Base-by-base conservation (phyloP, 306 rosid genomes). In the Cucumis sativus region DNA sequence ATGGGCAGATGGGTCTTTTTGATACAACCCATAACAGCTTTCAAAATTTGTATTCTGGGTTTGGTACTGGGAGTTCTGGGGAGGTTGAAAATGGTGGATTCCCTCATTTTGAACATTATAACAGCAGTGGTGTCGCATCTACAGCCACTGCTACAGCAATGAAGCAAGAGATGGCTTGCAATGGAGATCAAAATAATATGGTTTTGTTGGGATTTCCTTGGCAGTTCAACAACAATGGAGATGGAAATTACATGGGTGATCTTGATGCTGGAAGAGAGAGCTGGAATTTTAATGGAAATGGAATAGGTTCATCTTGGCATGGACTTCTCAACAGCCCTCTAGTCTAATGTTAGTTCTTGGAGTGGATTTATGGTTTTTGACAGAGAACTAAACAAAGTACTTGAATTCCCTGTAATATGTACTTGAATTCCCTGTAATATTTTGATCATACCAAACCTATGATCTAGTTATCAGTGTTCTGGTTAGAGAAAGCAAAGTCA, bases 301-400 rank as follows among this genome's bases (percentile, higher is more conserved):
- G 93, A 16, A 20, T 88, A 55, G 85, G 81, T 20, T 51, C 97
- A 17, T 82, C 96, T 23, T 95, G 97, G 97, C 97, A 90, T 82
- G 97, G 97, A 8, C 92, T 95, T 85, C 86, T 95, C 78, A 88
- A 89, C 66, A 91, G 89, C 69, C 99, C 99, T 61, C 81, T 95
- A 81, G 89, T 61, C 81, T 95, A 81, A 90, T 91, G 91, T 95
- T 92, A 86, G 15, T 15, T 15, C 58, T 28, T 4, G 43, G 71
- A 64, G 47, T 64, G 71, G 23, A n/a, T 64, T 64, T 64, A 18
- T 47, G 54, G 54, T 47, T 45, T 45, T 12, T 68, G 55, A 68
- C 18, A 68, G n/a, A 68, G 55, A 68, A 43, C 37, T 68, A 68
- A 40, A 68, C 55, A 43, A 68, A 41, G 74, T 68, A 68, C 56